phyloP scores from a whole-genome alignment of 1,139 yeast species.

The Blastobotrys niveus region DNA sequence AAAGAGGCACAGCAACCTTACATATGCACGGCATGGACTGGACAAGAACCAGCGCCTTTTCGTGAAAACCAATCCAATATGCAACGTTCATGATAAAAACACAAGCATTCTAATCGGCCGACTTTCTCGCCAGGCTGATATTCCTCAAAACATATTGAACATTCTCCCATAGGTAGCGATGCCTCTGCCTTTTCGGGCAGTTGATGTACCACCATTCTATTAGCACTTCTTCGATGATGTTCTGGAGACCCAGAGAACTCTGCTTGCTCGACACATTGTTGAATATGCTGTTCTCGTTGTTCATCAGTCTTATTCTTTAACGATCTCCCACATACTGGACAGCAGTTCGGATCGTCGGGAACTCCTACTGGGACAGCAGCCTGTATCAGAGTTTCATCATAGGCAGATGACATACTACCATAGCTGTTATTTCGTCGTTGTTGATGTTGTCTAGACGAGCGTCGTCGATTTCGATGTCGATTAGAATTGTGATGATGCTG shows the following conservation, averaged over 20 bases:
- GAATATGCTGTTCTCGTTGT: constrained; percentile 50
- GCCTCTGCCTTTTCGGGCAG: constrained; percentile 52
- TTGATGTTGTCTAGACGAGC: background rate
- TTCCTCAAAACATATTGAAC: constrained; percentile 91
- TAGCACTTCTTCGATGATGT: constrained; percentile 41
- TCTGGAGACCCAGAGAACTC: constrained; percentile 62
- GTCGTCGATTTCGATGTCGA: background rate
- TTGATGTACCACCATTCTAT: constrained; percentile 81
- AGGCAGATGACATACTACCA: no score
- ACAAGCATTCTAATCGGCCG: constrained; percentile 87
- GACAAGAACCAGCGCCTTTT: constrained; percentile 82
- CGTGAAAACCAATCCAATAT: constrained; percentile 85
- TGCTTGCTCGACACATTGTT: constrained; percentile 57
- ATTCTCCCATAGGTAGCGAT: constrained; percentile 44
- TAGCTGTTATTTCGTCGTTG: background rate
- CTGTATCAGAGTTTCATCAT: constrained; percentile 30
- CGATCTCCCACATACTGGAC: constrained; percentile 50
- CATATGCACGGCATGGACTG: constrained; percentile 57
- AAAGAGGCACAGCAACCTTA: no score
- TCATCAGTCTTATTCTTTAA: constrained; percentile 40
- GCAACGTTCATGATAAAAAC: constrained; percentile 88
- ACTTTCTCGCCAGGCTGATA: constrained; percentile 80
- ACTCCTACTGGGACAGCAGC: constrained; percentile 25
- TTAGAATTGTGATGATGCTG: background rate
- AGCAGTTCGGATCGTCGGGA: constrained; percentile 38